Evolutionary conservation across 2,329 filamentous ascomycete species (phyloP), one percentile per base, ranked within the genome.

Genomic region (Plenodomus biglobosus): DNA sequence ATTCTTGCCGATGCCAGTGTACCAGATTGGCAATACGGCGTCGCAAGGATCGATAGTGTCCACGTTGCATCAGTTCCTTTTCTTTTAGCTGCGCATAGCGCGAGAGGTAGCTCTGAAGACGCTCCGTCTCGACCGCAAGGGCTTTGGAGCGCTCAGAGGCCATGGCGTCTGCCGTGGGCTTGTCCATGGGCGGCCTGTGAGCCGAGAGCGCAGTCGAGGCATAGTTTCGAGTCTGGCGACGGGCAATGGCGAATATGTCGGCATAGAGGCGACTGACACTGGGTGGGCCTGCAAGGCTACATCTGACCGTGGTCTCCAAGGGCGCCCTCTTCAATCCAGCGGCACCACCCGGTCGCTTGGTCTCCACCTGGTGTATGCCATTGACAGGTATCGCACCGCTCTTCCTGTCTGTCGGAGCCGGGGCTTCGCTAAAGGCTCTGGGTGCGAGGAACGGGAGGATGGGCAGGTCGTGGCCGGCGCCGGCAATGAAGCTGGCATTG

Each of bases 381-480:
- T 6, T n/a, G 32, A 5, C 32, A 36, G 32, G 13, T n/a, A n/a
- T n/a, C n/a, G n/a, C n/a, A n/a, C n/a, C n/a, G n/a, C n/a, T n/a
- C n/a, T n/a, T n/a, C n/a, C n/a, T n/a, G n/a, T n/a, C n/a, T n/a
- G n/a, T 49, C 19, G 38, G 15, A 27, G 57, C 51, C 46, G 55
- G 55, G 44, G 60, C 50, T 42, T 57, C 60, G 56, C 55, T 59
- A 48, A 66, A 68, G 48, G 60, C 63, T 49, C 69, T 59, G 22
- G 73, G 72, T 18, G 71, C 71, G 44, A 75, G 70, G 50, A 74
- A 72, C 10, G 71, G 68, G 16, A 75, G 66, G 41, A 72, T 36
- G 35, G 67, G 66, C 34, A 50, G 53, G 4, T 68, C 64, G 15
- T 56, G 56, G 59, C 56, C 53, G 15, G 56, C 58, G 59, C 56